These are phyloP conservation scores for Wickerhamomyces sp. DNA, from an alignment of 1,139 yeast species.

Conservation along the genomic window DNA sequence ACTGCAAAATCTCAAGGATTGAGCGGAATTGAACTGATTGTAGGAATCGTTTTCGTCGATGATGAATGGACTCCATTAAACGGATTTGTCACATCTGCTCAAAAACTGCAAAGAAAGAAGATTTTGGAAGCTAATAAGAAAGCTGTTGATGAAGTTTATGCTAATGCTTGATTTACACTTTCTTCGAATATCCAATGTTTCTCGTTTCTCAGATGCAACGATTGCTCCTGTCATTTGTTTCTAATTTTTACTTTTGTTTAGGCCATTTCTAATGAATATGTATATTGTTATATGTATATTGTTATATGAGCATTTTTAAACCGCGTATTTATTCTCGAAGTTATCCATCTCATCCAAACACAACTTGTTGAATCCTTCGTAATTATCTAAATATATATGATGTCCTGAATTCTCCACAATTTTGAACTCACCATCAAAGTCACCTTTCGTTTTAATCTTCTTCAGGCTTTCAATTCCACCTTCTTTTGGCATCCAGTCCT, in stretches of 20 bases:
- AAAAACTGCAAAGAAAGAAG: slow-evolving; percentile 92
- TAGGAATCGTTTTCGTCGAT: slow-evolving; percentile 73
- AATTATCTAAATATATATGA: slow-evolving; percentile 65
- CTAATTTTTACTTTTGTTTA: background rate
- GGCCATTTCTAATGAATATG: background rate
- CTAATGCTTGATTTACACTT: slow-evolving; percentile 1
- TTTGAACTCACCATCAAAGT: slow-evolving; percentile 30
- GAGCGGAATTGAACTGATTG: slow-evolving; percentile 78
- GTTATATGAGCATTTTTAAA: no score
- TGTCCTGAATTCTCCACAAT: slow-evolving; percentile 60
- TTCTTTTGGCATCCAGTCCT: slow-evolving; percentile 62
- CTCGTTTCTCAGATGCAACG: no score
- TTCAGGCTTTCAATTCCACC: slow-evolving; percentile 28
- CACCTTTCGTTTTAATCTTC: slow-evolving; percentile 12
- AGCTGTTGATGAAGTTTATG: slow-evolving; percentile 55
- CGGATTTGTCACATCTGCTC: slow-evolving; percentile 92
- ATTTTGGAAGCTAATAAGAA: slow-evolving; percentile 64
- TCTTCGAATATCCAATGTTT: no score
- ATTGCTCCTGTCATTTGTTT: no score
- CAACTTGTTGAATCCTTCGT: slow-evolving; percentile 43
- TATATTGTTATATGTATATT: slow-evolving; percentile 4
- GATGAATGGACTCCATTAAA: slow-evolving; percentile 98
- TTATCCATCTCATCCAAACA: slow-evolving; percentile 42
- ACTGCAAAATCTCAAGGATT: slow-evolving; percentile 84
- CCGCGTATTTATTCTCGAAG: no score